A percentile compares a stretch with the other conserved stretches of the same genome.
These are phyloP conservation scores for Laetiporus sulphureus DNA, from an alignment of 1,284 basidiomycete species.

Conservation along the genomic window DNA sequence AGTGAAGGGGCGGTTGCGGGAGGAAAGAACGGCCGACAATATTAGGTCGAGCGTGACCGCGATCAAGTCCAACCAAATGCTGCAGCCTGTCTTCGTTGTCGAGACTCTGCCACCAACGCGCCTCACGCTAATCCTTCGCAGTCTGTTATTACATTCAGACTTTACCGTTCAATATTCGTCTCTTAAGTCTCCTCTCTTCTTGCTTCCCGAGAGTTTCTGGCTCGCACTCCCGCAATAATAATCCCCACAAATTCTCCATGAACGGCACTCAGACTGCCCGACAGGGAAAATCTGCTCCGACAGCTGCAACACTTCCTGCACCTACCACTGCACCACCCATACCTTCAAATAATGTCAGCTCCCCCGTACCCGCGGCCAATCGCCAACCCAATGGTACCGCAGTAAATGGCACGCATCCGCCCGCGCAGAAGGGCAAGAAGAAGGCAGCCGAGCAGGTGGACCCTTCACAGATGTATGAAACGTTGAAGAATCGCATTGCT, in stretches of 20 bases:
- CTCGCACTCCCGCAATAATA: slow-evolving; percentile 3
- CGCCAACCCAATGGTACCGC: slow-evolving; percentile 24
- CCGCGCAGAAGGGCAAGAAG: slow-evolving; percentile 44
- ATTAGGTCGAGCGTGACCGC: too few species aligned
- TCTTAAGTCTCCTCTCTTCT: slow-evolving; percentile 8
- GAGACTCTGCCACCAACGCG: neutral
- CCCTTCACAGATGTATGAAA: slow-evolving; percentile 79
- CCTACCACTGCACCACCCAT: slow-evolving; percentile 43
- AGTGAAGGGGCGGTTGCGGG: too few species aligned
- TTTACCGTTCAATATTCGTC: too few species aligned
- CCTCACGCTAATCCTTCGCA: neutral
- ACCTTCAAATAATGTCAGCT: slow-evolving; percentile 26
- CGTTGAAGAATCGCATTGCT: slow-evolving; percentile 76
- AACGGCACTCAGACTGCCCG: slow-evolving; percentile 32
- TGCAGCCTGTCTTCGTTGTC: too few species aligned
- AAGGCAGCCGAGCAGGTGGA: slow-evolving; percentile 71
- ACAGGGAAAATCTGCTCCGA: slow-evolving; percentile 35
- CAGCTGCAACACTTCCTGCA: slow-evolving; percentile 54
- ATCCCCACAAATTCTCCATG: slow-evolving; percentile 25
- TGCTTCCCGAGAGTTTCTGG: slow-evolving; percentile 7
- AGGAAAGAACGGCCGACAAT: too few species aligned
- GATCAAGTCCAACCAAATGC: too few species aligned
- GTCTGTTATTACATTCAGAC: neutral
- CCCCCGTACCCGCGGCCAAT: too few species aligned
- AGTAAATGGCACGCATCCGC: slow-evolving; percentile 26